Conservation (phyloP, 768 basidiomycete species). For the Tricholoma saponaceum region DNA sequence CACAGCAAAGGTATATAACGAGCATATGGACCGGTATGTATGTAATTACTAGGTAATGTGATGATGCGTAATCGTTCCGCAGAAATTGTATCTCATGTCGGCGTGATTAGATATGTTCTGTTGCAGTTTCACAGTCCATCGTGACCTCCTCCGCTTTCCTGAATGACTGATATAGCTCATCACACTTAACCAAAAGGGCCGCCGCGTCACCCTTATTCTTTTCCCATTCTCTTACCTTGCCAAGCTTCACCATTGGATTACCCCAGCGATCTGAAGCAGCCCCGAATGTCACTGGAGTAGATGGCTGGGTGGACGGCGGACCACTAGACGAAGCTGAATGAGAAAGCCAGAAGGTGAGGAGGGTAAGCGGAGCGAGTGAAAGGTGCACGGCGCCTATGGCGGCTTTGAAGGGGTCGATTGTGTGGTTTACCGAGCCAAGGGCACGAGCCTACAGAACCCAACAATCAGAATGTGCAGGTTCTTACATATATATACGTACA, state of each 20-base stretch:
- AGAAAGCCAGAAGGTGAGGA: constrained; percentile 34
- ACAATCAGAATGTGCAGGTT: neutral
- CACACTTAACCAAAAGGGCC: constrained; percentile 50
- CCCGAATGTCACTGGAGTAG: constrained; percentile 44
- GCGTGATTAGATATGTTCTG: constrained; percentile 7
- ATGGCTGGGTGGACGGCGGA: constrained; percentile 12
- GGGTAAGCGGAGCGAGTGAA: constrained; percentile 52
- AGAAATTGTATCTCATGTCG: neutral
- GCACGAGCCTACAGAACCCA: constrained; percentile 52
- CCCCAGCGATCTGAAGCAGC: constrained; percentile 59
- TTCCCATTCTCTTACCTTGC: constrained; percentile 48
- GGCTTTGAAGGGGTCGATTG: constrained; percentile 57
- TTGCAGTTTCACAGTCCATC: constrained; percentile 9
- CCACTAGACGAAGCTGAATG: constrained; percentile 7
- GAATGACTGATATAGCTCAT: constrained; percentile 42
- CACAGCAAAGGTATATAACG: neutral
- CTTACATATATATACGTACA: constrained; percentile 34
- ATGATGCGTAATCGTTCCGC: neutral
- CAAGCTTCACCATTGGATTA: constrained; percentile 43
- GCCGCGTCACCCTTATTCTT: constrained; percentile 42
- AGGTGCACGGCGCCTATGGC: constrained; percentile 66
- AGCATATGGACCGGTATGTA: neutral
- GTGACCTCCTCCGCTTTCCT: constrained; percentile 20
- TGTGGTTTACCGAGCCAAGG: constrained; percentile 63
- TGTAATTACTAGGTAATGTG: neutral